Evolutionary conservation across 768 basidiomycete genomes (phyloP), one percentile per base, ranked within the genome.

Genomic region (Suillus luteus): DNA sequence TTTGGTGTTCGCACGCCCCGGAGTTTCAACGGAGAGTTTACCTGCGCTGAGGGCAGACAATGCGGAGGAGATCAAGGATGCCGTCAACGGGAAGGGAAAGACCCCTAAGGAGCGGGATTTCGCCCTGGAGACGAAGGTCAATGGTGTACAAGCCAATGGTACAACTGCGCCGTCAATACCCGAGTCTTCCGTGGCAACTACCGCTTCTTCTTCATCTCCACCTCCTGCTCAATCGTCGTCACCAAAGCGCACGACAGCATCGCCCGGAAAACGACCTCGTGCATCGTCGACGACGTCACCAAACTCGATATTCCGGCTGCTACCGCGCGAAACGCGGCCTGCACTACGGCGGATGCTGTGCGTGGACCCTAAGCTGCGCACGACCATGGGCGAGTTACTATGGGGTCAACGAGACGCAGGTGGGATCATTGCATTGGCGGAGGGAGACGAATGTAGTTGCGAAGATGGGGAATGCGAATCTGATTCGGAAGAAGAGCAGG

Each of bases 281-380:
- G 24, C 68, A 0, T 44, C 46, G 6, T 76, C 75, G 14, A 37
- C 52, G 31, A 72, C 75, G 4, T 75, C 75, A 2, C 75, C 74
- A 33, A 96, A 99, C 74, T 95, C 94, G 9, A 97, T 99, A 71
- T 99, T 99, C 83, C 88, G 96, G 22, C 82, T 99, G 11, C 83
- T 99, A 27, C 97, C 97, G 2, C 89, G 97, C 61, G 96, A 99
- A 78, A 88, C 94, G 15, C 86, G 97, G 46, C 84, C 89, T 8
- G 93, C 92, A 15, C 83, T 99, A 64, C 91, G 94, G 64, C 86
- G 95, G 61, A 99, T 99, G 97, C 81, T 99, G 69, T 89, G 87
- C 69, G 86, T 98, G 55, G 96, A 99, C 72, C 93, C 96, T 4
- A 80, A 84, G 19, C 86, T 89, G 55, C 88, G 97, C 46, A 96